Evolutionary conservation across 2,329 filamentous ascomycete genomes (phyloP).

Genomic region (Penicillium griseofulvum): DNA sequence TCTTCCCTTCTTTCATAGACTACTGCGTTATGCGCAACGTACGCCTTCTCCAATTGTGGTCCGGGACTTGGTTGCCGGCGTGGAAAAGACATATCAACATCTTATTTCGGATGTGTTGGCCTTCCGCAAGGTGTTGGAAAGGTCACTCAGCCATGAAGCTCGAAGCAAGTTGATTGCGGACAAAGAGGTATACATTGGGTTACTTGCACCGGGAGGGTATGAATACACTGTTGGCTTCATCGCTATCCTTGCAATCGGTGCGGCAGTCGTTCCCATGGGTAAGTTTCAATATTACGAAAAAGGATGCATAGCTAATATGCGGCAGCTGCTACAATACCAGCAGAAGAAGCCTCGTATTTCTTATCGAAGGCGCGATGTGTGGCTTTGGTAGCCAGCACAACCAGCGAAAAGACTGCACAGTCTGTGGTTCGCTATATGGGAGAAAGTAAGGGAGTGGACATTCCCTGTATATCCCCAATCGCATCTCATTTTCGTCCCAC

Average conservation of each 20-base stretch:
- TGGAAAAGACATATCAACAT: constrained; percentile 35
- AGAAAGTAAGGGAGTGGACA: constrained; percentile 11
- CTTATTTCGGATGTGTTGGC: constrained; percentile 32
- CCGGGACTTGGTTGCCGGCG: constrained; percentile 31
- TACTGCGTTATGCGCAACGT: constrained; percentile 32
- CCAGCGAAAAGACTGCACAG: constrained; percentile 12
- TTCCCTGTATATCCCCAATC: constrained; percentile 25
- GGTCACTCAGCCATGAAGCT: constrained; percentile 12
- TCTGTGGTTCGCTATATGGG: constrained; percentile 17
- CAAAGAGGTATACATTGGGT: constrained; percentile 34
- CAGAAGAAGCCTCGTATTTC: constrained; percentile 35
- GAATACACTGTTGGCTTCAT: constrained; percentile 38
- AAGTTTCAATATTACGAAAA: not conserved
- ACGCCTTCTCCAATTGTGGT: constrained; percentile 26
- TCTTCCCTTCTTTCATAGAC: constrained; percentile 32
- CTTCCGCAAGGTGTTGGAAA: constrained; percentile 25
- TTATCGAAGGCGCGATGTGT: constrained; percentile 23
- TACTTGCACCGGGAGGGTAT: constrained; percentile 37
- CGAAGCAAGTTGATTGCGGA: constrained; percentile 23
- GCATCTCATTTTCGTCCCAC: constrained; percentile 18
- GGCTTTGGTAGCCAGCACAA: constrained; percentile 12
- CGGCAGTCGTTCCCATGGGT: constrained; percentile 37
- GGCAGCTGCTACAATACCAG: constrained; percentile 26
- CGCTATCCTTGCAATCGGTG: constrained; percentile 34
- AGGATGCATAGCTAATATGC: not conserved